Evolutionary conservation across 1,139 yeast species (phyloP), one percentile per base, ranked within the genome.

Genomic region (Tardiomyces digboiensis): DNA sequence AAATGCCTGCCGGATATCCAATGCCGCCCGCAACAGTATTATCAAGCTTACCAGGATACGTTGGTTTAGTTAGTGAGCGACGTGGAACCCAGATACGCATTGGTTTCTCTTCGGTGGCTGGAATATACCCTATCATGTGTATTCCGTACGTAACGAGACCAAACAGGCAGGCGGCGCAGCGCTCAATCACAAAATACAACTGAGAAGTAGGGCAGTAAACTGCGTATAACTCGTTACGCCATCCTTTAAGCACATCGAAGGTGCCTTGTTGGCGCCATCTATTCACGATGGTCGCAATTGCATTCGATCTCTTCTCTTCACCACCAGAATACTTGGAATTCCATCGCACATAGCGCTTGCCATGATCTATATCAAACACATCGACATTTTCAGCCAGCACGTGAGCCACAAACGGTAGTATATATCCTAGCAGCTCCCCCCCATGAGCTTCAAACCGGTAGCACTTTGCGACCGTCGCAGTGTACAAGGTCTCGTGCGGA

Each of bases 1-100:
- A 67, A 2, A 82, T 66, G 0, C 91, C 88, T 52, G 77, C 69
- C 0, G 95, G 96, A 58, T 81, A 72, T 0, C 95, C 96, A 19
- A 91, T 60, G 0, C 98, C 98, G 1, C 98, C 98, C 0, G 96
- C 98, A 5, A 91, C 86, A 1, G 94, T 86, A 59, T 89, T 91
- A 61, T 91, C 98, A 39, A 88, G 72, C 85, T 78, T 82, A 0
- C 86, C 83, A 0, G 98, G 97, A 65, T 78, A 88, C 0, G 97
- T 91, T 16, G 84, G 82, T 59, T 91, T 91, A 1, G 78, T 72
- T 13, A 68, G 59, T 0, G 97, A 75, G 52, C 98, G 70, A 49
- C 86, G 68, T 0, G 98, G 96, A 5, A 89, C 72, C 97, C 97
- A 91, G 46, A 91, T 57, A 55, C 77, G 75, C 39, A 79, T 55